Evolutionary conservation across 1,139 yeast species (phyloP).

Genomic region (Pichia sp.): DNA sequence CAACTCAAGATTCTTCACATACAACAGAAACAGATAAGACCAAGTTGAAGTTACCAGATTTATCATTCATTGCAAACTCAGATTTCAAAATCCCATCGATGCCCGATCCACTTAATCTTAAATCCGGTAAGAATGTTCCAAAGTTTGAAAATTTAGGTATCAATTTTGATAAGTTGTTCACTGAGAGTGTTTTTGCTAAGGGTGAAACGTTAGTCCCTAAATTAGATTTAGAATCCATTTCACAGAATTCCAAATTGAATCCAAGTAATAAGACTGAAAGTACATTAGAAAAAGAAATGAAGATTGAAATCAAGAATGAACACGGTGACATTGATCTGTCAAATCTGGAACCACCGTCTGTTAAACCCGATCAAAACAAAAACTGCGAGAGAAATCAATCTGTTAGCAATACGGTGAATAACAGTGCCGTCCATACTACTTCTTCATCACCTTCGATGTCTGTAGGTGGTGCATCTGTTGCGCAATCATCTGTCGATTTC

Average conservation of each 20-base stretch:
- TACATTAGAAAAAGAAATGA: background rate
- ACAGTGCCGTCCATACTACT: background rate
- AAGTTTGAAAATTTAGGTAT: conserved; percentile 22
- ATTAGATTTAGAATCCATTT: conserved; percentile 10
- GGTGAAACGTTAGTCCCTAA: conserved; percentile 33
- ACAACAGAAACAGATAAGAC: conserved; percentile 1
- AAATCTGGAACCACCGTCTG: background rate
- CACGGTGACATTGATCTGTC: background rate
- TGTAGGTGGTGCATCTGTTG: no score
- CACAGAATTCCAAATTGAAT: background rate
- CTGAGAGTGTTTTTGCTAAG: conserved; percentile 38
- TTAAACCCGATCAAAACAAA: background rate
- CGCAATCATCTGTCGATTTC: no score
- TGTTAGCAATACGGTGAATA: no score
- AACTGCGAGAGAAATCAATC: no score
- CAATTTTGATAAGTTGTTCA: conserved; percentile 24
- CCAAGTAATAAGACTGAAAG: background rate
- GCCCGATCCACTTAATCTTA: conserved; percentile 2
- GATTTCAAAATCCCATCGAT: conserved; percentile 8
- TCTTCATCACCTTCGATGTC: no score
- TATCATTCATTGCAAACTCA: conserved; percentile 17
- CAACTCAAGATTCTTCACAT: no score
- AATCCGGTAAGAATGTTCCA: conserved; percentile 11
- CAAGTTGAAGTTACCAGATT: conserved; percentile 14
- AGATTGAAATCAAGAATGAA: background rate